Base-by-base conservation (phyloP, 768 basidiomycete genomes). In the Heimioporus sp. region DNA sequence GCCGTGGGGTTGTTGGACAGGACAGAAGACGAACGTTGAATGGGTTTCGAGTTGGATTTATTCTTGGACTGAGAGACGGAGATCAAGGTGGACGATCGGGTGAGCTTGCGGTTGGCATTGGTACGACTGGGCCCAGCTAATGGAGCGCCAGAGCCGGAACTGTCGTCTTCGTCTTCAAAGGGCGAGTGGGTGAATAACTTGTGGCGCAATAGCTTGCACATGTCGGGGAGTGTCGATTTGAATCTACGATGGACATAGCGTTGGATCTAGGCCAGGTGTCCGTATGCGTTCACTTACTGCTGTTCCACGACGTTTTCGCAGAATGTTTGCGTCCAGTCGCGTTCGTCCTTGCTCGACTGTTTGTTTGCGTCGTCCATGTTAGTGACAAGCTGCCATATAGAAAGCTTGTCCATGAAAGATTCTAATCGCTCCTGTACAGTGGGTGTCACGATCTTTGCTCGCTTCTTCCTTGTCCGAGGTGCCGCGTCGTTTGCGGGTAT, bases 241-340 rank as follows among this genome's bases (percentile, higher is more conserved):
- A 89, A 90, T 51, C 88, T 90, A 49, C 10, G 28, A 24, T 16
- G 32, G 48, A 51, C 5, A 31, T 39, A 41, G 41, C 41, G 48
- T 16, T 46, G 20, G 28, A 39, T 21, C 19, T 49, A 28, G 36
- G n/a, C 39, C 7, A 31, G 4, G 35, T 21, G 19, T 12, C 11
- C 30, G 10, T 37, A 38, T 13, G 13, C 12, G 21, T 35, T 36
- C 8, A 72, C 82, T 48, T 60, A 89, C 88, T 77, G 73, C 37
- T 72, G 76, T 56, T 88, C 85, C 15, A 91, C 81, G 43, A 87
- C 60, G 21, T 83, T 79, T 59, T 85, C 80, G 43, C 76, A 85
- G 61, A 91, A 91, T 1, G 64, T 54, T 63, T 91, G 90, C 70
- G 81, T 83, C 89, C 90, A 91, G 58, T 92, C 89, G 2, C 73